Percentiles rank a stretch among this genome's conserved stretches.
These are phyloP conservation scores for Novymonas esmeraldas DNA, from an alignment of 208 protist genomes.

Conservation along the genomic window DNA sequence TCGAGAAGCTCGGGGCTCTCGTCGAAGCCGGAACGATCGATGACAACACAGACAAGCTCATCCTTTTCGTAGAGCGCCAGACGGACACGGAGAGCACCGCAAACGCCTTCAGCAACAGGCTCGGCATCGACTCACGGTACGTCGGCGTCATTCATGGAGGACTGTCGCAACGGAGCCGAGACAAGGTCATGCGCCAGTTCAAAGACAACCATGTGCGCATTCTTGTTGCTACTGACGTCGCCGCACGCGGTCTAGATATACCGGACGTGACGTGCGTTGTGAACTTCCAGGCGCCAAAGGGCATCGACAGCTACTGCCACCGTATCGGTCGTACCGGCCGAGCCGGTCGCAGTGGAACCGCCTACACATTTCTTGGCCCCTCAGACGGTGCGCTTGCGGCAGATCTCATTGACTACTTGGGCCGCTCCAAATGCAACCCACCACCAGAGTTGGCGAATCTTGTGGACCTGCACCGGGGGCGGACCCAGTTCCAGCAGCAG, in stretches of 20 bases:
- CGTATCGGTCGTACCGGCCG: slow-evolving; percentile 95
- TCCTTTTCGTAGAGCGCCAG: slow-evolving; percentile 94
- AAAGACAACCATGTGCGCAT: slow-evolving; percentile 86
- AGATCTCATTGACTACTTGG: slow-evolving; percentile 75
- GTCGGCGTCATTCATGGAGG: slow-evolving; percentile 95
- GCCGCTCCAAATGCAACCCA: slow-evolving; percentile 62
- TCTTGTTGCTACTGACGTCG: slow-evolving; percentile 95
- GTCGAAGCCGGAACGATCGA: slow-evolving; percentile 86
- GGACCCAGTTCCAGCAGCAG: not conserved
- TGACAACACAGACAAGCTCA: slow-evolving; percentile 84
- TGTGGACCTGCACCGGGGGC: slow-evolving; percentile 33
- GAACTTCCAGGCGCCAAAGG: slow-evolving; percentile 93
- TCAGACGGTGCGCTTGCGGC: slow-evolving; percentile 56
- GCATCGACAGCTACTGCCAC: slow-evolving; percentile 96
- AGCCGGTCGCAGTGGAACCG: slow-evolving; percentile 79
- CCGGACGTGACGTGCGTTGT: slow-evolving; percentile 93
- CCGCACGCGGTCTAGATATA: slow-evolving; percentile 95
- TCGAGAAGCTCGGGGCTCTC: slow-evolving; percentile 66
- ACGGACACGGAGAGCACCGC: slow-evolving; percentile 80
- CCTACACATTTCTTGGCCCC: slow-evolving; percentile 84
- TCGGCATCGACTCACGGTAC: slow-evolving; percentile 74
- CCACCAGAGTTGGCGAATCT: slow-evolving; percentile 55
- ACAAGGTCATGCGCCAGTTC: slow-evolving; percentile 90
- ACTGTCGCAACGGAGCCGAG: slow-evolving; percentile 89
- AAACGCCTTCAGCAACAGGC: slow-evolving; percentile 54